Evolutionary conservation across 2,329 filamentous ascomycete species (phyloP).

Genomic region (Claviceps purpurea): DNA sequence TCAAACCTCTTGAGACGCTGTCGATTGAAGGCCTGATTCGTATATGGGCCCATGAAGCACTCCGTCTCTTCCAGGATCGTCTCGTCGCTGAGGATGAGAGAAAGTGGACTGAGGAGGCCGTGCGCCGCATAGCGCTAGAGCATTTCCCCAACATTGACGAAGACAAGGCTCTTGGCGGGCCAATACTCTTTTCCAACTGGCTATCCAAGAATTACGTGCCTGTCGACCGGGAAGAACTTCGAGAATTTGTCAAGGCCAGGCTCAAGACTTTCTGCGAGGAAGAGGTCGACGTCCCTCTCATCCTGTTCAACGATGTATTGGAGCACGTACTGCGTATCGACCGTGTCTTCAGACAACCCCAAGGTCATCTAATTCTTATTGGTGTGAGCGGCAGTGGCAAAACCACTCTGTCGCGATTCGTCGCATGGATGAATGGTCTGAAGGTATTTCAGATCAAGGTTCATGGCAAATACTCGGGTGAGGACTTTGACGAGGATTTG

Average conservation of each 20-base stretch:
- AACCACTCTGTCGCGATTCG: constrained; percentile 92
- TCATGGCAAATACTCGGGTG: constrained; percentile 92
- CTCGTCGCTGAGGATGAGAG: constrained; percentile 89
- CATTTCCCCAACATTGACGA: constrained; percentile 95
- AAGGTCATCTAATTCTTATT: constrained; percentile 95
- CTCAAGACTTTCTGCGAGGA: constrained; percentile 98
- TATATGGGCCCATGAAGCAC: constrained; percentile 95
- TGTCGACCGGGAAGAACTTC: constrained; percentile 84
- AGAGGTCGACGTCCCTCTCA: constrained; percentile 94
- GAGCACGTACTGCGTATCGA: constrained; percentile 98
- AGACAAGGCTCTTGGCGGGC: constrained; percentile 73
- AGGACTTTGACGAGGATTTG: constrained; percentile 97
- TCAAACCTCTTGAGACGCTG: constrained; percentile 78
- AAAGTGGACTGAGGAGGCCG: constrained; percentile 83
- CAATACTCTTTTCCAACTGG: constrained; percentile 98
- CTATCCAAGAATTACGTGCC: constrained; percentile 97
- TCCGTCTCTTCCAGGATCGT: constrained; percentile 94
- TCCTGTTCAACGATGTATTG: constrained; percentile 97
- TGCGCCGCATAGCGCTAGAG: constrained; percentile 74
- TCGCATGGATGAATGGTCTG: constrained; percentile 99
- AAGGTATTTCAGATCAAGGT: constrained; percentile 99
- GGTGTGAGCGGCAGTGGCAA: constrained; percentile 98
- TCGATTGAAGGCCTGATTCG: constrained; percentile 83
- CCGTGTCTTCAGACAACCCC: constrained; percentile 93
- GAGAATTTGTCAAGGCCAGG: constrained; percentile 94